Evolutionary conservation across 106 monocot genomes (phyloP), one percentile per base, ranked within the genome.

Genomic region (Acanthochlamys bracteata): DNA sequence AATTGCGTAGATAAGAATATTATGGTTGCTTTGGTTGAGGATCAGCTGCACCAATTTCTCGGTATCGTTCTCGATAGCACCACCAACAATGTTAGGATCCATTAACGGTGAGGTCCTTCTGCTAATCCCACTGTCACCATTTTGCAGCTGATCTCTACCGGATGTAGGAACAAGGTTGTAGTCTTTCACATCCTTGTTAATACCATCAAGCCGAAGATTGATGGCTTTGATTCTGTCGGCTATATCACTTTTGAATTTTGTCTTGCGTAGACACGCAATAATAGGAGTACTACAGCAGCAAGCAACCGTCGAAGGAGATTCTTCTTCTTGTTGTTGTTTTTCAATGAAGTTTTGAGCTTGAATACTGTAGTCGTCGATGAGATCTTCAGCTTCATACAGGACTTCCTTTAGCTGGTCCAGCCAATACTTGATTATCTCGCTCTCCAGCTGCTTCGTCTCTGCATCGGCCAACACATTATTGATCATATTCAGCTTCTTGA

Each of bases 341-440:
- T n/a, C n/a, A n/a, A 25, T 45, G 45, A 16, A 59, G 2, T 41
- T 65, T 23, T 71, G 53, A 17, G 39, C 60, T 45, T 62, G 40
- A 39, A 54, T 55, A 27, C 9, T 33, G 23, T 68, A 74, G 9
- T 64, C 69, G 39, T 79, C 73, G 1, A 79, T 73, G 62, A 73
- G 43, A 7, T 69, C 57, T n/a, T 79, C 73, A 0, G 73, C 73
- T 11, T 79, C 78, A 42, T 73, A 79, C 49, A 73, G 33, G 42
- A 65, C 43, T 11, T 59, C 68, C 42, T 39, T 61, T 43, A 79
- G 58, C 33, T 64, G 57, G 19, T 46, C 54, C 10, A 73, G 57
- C 73, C 73, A 79, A 62, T 3, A 19, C 2, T 41, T 62, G 61
- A 62, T n/a, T 15, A 41, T 6, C 16, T 20, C 4, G 17, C 42